A percentile compares a stretch with the other conserved stretches of the same genome.
phyloP scores from a whole-genome alignment of 306 rosid genomes.

The Erythrophleum fordii region DNA sequence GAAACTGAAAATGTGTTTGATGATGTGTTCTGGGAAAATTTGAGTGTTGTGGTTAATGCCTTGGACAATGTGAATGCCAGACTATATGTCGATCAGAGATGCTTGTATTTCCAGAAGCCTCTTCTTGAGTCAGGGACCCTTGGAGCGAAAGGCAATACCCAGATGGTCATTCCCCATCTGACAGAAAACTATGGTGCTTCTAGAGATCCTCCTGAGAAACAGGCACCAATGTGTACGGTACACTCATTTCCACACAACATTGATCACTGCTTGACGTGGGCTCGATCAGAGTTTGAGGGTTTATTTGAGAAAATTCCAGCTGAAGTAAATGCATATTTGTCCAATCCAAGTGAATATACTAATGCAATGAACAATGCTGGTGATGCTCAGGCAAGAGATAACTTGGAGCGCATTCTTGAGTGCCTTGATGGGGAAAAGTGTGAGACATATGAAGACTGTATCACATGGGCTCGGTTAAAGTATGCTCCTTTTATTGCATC shows the following conservation, averaged over 20 bases:
- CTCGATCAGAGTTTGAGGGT: slow-evolving; percentile 98
- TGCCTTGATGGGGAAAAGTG: slow-evolving; percentile 91
- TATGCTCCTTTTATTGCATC: slow-evolving; percentile 35
- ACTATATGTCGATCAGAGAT: slow-evolving; percentile 92
- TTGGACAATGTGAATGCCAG: slow-evolving; percentile 96
- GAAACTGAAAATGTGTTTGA: slow-evolving; percentile 86
- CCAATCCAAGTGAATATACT: slow-evolving; percentile 83
- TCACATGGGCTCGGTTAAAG: slow-evolving; percentile 91
- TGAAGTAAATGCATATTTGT: slow-evolving; percentile 84
- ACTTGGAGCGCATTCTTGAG: slow-evolving; percentile 90
- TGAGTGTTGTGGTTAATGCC: slow-evolving; percentile 81
- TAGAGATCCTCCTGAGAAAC: slow-evolving; percentile 98
- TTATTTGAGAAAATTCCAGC: slow-evolving; percentile 95
- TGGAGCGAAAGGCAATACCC: slow-evolving; percentile 98
- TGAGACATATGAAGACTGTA: slow-evolving; percentile 78
- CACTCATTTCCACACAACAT: slow-evolving; percentile 99
- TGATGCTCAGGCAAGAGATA: slow-evolving; percentile 98
- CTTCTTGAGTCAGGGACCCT: slow-evolving; percentile 99
- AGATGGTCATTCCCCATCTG: slow-evolving; percentile 95
- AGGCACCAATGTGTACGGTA: slow-evolving; percentile 99
- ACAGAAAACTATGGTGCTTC: slow-evolving; percentile 99
- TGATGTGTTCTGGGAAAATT: slow-evolving; percentile 80
- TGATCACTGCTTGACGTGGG: slow-evolving; percentile 99
- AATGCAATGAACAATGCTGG: slow-evolving; percentile 76
- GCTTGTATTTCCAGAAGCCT: slow-evolving; percentile 96